These are phyloP conservation scores for Phytophthora multivora DNA, from an alignment of 352 stramenopile genomes.

Conservation along the genomic window DNA sequence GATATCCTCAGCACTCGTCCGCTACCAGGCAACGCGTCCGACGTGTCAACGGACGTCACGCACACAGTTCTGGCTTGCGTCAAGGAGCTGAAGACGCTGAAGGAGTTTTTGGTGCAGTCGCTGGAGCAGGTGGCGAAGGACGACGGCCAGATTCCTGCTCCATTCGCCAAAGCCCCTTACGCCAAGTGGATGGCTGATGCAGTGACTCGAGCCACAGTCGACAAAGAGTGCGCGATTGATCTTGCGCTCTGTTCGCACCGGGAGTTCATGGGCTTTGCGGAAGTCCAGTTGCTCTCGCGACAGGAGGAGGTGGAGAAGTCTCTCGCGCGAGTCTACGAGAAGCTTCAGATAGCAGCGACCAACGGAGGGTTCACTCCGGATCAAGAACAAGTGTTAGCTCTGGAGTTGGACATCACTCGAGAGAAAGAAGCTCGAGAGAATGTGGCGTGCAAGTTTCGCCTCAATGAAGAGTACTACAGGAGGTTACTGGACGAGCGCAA, in stretches of 20 bases:
- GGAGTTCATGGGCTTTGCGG: constrained; percentile 55
- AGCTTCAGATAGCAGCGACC: constrained; percentile 32
- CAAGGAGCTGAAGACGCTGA: constrained; percentile 74
- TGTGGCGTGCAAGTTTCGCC: constrained; percentile 39
- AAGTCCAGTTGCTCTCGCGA: constrained; percentile 40
- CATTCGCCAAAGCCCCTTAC: constrained; percentile 18
- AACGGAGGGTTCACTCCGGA: constrained; percentile 39
- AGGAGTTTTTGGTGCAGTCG: constrained; percentile 68
- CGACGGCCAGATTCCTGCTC: constrained; percentile 12
- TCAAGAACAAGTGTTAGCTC: constrained; percentile 42
- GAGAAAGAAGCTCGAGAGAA: constrained; percentile 37
- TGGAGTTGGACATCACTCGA: constrained; percentile 47
- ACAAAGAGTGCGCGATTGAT: constrained; percentile 59
- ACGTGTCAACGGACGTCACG: constrained; percentile 62
- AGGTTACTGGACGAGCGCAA: constrained; percentile 60
- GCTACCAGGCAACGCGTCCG: constrained; percentile 4
- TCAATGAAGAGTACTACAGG: constrained; percentile 53
- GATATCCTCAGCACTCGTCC: constrained; percentile 59
- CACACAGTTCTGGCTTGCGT: constrained; percentile 67
- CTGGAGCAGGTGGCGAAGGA: constrained; percentile 51
- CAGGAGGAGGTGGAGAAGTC: constrained; percentile 30
- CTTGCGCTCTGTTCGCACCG: constrained; percentile 60
- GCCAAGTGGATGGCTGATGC: constrained; percentile 28
- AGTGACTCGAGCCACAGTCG: constrained; percentile 24
- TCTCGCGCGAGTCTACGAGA: constrained; percentile 32